Evolutionary conservation across 495 filamentous ascomycete genomes (phyloP), one percentile per base, ranked within the genome.

Genomic region (Neurospora cerealis): DNA sequence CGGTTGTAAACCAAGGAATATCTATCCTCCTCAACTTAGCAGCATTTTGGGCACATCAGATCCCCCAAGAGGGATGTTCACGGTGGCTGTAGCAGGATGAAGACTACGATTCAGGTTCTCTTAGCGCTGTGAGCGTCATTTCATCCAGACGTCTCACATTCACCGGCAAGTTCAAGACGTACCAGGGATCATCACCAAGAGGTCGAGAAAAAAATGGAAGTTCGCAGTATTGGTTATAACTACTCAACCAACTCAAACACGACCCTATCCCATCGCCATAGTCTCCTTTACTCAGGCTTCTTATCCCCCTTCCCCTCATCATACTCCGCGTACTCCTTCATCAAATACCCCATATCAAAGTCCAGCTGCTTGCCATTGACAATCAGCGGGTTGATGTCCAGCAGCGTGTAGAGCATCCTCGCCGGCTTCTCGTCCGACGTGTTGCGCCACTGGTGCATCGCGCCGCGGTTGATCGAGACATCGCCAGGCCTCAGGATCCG

Each of bases 401-500:
- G 15, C 54, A 66, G 28, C 54, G 54, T 66, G 54, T 66, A 66
- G 2, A 66, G 13, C 54, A 66, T 66, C 54, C 54, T 66, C 3
- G 54, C 54, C 15, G 54, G 38, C 70, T 71, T 32, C 1, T 39
- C 54, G 1, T 66, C 54, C 54, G 54, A 66, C n/a, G 76, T 76
- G 77, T 93, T 93, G n/a, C 82, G 83, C 89, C 88, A 92, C 6
- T 82, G 84, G 82, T 93, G 91, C 70, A 83, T 88, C 10, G 88
- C 89, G 6, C 80, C 89, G 37, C 90, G 79, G 79, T 91, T 88
- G 44, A 91, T 82, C 10, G 79, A 77, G 3, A 87, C 77, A 79
- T 90, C 88, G 0, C 88, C 88, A 10, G 77, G 76, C 70, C 80
- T 74, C 80, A 89, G 78, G 6, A 82, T 75, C 37, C 80, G 76